Conservation (phyloP, 176 grass and related monocot genomes). For the Eragrostis curvula region DNA sequence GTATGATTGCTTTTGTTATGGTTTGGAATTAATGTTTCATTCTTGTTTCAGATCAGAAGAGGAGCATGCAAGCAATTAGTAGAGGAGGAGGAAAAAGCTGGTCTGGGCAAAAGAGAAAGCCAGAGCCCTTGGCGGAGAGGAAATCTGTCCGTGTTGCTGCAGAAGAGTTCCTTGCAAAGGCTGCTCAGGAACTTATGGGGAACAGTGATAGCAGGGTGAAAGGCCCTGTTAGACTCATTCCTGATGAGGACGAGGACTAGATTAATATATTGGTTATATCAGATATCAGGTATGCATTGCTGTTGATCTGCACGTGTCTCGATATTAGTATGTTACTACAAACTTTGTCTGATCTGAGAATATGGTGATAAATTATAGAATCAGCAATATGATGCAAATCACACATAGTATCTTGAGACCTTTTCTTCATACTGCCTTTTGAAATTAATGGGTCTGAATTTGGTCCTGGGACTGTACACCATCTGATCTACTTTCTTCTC, state of each 20-base stretch:
- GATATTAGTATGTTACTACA: neutral
- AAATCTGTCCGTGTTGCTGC: constrained; percentile 72
- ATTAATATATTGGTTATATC: constrained; percentile 28
- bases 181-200: constrained; percentile 72
- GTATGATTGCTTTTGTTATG: neutral
- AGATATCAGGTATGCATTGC: constrained; percentile 42
- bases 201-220: constrained; percentile 53
- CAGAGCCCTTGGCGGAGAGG: constrained; percentile 48
- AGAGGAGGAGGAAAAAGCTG: constrained; percentile 54
- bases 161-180: constrained; percentile 92
- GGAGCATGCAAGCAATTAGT: constrained; percentile 72
- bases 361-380: neutral
- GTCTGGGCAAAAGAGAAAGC: constrained; percentile 79
- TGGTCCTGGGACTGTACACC: too few species aligned
- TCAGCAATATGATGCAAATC: neutral
- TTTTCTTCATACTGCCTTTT: neutral
- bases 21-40: constrained; percentile 26
- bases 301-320: constrained; percentile 2
- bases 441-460: too few species aligned
- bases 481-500: too few species aligned
- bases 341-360: neutral
- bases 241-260: constrained; percentile 73
- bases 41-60: constrained; percentile 81
- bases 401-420: neutral
- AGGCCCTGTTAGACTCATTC: constrained; percentile 63